phyloP scores from a whole-genome alignment of 495 filamentous ascomycete species.

The Penicillium longicatenatum region DNA sequence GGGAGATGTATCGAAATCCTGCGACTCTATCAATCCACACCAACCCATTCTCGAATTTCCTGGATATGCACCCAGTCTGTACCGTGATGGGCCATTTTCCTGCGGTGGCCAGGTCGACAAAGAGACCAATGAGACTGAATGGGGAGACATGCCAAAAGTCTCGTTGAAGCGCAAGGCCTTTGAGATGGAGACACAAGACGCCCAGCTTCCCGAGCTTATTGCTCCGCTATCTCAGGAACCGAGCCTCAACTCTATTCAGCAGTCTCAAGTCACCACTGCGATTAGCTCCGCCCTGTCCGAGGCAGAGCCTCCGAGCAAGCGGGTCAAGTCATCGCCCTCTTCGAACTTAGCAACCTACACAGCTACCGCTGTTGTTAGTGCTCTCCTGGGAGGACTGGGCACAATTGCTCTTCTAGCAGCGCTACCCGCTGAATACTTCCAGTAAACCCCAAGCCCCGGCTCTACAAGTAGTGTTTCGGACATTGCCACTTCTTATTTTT shows the following conservation, averaged over 20 bases:
- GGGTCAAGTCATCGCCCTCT: slow-evolving; percentile 28
- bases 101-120: not conserved
- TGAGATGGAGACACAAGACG: slow-evolving; percentile 28
- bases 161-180: slow-evolving; percentile 38
- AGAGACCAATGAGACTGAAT: not conserved
- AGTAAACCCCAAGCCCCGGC: not conserved
- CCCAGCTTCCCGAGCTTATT: slow-evolving; percentile 6
- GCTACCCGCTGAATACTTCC: slow-evolving; percentile 46
- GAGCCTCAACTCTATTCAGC: slow-evolving; percentile 22
- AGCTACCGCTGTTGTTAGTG: slow-evolving; percentile 46
- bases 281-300: slow-evolving; percentile 24
- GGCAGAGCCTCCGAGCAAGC: slow-evolving; percentile 34
- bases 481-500: not conserved
- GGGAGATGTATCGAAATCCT: not conserved
- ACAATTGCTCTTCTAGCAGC: slow-evolving; percentile 51
- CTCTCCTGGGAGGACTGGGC: slow-evolving; percentile 50
- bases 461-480: not conserved
- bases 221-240: slow-evolving; percentile 28
- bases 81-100: slow-evolving; percentile 20
- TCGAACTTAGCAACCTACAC: slow-evolving; percentile 41
- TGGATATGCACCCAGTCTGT: not conserved
- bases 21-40: not conserved
- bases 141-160: not conserved
- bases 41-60: not conserved
- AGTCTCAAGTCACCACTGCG: slow-evolving; percentile 16